phyloP scores from a whole-genome alignment of 768 basidiomycete species.

The Suillus variegatus region DNA sequence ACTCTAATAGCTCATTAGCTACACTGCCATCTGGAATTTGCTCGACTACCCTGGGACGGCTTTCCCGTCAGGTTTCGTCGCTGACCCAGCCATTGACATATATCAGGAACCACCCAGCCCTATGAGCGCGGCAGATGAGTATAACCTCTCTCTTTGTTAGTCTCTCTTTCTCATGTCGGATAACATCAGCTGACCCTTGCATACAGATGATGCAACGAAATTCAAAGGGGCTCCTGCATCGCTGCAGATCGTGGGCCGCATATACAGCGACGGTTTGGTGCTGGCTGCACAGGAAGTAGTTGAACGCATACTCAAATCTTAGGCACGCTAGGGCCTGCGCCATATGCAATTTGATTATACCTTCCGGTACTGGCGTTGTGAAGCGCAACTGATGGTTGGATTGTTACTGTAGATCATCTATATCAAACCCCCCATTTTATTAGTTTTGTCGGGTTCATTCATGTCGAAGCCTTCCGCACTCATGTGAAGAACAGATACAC shows the following conservation, averaged over 20 bases:
- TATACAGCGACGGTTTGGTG: slow-evolving; percentile 29
- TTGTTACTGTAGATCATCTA: background rate
- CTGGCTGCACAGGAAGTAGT: slow-evolving; percentile 26
- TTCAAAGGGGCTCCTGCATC: slow-evolving; percentile 21
- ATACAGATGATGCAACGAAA: slow-evolving; percentile 22
- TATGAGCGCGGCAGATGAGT: slow-evolving; percentile 24
- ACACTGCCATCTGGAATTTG: slow-evolving; percentile 45
- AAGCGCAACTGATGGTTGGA: background rate
- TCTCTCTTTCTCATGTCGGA: background rate
- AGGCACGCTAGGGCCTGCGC: background rate
- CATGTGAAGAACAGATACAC: background rate
- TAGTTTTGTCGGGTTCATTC: background rate
- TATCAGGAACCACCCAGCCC: slow-evolving; percentile 10
- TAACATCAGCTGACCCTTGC: slow-evolving; percentile 7
- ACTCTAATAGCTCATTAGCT: slow-evolving; percentile 23
- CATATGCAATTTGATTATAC: background rate
- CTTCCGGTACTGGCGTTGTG: background rate
- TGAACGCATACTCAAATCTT: slow-evolving; percentile 26
- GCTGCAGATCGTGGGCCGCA: slow-evolving; percentile 25
- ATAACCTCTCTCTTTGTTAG: slow-evolving; percentile 22
- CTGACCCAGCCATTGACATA: slow-evolving; percentile 19
- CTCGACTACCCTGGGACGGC: slow-evolving; percentile 41
- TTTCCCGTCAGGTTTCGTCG: slow-evolving; percentile 36
- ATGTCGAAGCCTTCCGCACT: background rate
- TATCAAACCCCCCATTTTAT: background rate